These are phyloP conservation scores for Sophora flavescens DNA, from an alignment of 306 rosid species.

Conservation along the genomic window DNA sequence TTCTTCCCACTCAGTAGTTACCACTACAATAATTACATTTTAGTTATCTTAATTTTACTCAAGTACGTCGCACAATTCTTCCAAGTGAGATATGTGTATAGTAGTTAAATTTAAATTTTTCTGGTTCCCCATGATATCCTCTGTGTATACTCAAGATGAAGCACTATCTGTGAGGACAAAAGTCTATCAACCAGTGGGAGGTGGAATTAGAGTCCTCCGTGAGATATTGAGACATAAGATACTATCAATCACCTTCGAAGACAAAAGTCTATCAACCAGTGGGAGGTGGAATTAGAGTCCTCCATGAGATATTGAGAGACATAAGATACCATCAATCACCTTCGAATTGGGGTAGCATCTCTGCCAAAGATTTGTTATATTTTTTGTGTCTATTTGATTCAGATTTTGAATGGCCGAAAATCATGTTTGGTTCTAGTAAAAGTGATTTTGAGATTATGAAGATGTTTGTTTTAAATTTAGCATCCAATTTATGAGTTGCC, in stretches of 20 bases:
- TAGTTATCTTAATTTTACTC: not conserved
- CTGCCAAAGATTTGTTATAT: not conserved
- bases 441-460: no score
- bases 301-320: not conserved
- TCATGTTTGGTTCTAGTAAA: no score
- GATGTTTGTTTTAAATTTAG: no score
- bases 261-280: constrained; percentile 25
- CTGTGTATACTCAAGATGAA: no score
- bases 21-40: not conserved
- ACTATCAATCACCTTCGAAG: not conserved
- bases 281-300: not conserved
- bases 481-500: no score
- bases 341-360: not conserved
- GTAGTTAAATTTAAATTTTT: no score
- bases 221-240: not conserved
- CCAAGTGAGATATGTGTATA: not conserved
- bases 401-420: no score
- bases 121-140: no score
- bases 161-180: not conserved
- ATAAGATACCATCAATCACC: not conserved
- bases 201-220: not conserved
- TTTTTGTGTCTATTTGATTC: no score
- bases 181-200: not conserved
- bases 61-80: not conserved
- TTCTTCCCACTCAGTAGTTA: not conserved